A percentile compares a stretch with the other conserved stretches of the same genome.
phyloP scores from a whole-genome alignment of 2,329 filamentous ascomycete genomes.

The Rasamsonia emersonii region DNA sequence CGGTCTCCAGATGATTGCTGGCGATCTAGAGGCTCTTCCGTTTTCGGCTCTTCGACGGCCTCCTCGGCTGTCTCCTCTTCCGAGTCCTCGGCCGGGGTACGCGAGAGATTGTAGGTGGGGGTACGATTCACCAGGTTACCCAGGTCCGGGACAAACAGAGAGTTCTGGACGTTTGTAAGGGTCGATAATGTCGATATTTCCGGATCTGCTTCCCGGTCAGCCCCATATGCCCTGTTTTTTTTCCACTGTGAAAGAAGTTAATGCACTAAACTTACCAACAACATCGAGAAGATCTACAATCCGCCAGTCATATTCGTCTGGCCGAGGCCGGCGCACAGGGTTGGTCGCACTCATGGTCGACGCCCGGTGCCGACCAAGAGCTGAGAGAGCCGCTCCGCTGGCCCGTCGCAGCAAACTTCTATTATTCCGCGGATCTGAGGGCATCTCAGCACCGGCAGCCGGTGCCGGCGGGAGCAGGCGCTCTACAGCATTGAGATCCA shows the following conservation, averaged over 20 bases:
- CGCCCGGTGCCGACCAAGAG: constrained; percentile 25
- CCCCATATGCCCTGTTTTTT: constrained; percentile 8
- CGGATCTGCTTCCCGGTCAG: constrained; percentile 52
- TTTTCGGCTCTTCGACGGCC: constrained; percentile 15
- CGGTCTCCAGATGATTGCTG: no score
- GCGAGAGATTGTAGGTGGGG: constrained; percentile 67
- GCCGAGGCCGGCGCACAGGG: constrained; percentile 9
- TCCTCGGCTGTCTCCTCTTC: constrained; percentile 20
- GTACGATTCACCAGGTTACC: constrained; percentile 65
- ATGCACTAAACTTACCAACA: constrained; percentile 45
- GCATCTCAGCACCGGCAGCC: constrained; percentile 10
- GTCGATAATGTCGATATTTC: constrained; percentile 76
- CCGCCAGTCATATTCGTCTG: constrained; percentile 49
- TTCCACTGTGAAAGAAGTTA: neutral
- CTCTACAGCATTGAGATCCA: constrained; percentile 8
- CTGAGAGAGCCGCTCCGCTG: constrained; percentile 22
- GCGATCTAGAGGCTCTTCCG: constrained; percentile 12
- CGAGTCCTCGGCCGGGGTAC: constrained; percentile 32
- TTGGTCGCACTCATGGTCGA: constrained; percentile 19
- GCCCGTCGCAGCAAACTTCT: constrained; percentile 22
- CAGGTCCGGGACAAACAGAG: constrained; percentile 75
- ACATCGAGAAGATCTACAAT: constrained; percentile 62
- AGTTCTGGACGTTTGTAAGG: constrained; percentile 83
- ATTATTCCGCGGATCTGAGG: no score
- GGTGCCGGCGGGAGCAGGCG: constrained; percentile 11